Evolutionary conservation across 257 asterid genomes (phyloP).

Genomic region (Primulina huaijiensis): DNA sequence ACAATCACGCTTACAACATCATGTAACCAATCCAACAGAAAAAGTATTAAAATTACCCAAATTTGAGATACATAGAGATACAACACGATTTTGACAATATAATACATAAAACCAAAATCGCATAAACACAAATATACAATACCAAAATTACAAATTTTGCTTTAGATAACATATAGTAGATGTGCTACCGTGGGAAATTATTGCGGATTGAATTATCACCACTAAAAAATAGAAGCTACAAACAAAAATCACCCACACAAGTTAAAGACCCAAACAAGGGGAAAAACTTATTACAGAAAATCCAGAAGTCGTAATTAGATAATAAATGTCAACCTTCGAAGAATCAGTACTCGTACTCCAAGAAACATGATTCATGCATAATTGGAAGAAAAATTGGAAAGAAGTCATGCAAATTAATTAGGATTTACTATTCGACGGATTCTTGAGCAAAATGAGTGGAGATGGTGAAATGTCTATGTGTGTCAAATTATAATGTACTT

Average conservation of each 20-base stretch:
- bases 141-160: too few species aligned
- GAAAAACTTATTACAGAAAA: neutral
- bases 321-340: too few species aligned
- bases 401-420: neutral
- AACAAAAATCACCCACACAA: neutral
- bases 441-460: neutral
- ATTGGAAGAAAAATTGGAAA: neutral
- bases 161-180: neutral
- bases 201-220: neutral
- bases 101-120: too few species aligned
- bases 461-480: conserved; percentile 27
- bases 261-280: too few species aligned
- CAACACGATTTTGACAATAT: too few species aligned
- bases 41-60: too few species aligned
- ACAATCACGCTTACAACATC: too few species aligned
- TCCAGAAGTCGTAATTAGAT: too few species aligned
- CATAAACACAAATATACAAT: too few species aligned
- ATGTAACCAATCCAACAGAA: too few species aligned
- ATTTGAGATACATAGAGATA: too few species aligned
- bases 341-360: neutral
- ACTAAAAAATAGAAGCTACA: neutral
- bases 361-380: neutral
- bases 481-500: conserved; percentile 31
- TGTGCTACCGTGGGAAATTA: neutral
- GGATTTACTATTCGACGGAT: too few species aligned